Base-by-base conservation (phyloP, 73 alveolate species). In the Paramecium pentaurelia region DNA sequence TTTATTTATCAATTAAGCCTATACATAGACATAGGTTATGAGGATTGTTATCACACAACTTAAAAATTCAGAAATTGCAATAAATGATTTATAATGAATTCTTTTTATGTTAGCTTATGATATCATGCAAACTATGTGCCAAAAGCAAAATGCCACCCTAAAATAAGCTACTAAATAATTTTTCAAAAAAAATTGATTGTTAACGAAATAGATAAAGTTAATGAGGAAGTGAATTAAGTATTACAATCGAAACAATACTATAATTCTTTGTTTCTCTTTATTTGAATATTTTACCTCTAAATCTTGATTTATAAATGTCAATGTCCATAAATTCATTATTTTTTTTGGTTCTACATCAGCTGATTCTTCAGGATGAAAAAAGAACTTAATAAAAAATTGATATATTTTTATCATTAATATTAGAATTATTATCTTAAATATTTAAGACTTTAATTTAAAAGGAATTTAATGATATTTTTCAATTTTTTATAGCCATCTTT, bases 121-220 rank as follows among this genome's bases (percentile, higher is more conserved):
- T 45, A 80, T 22, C 75, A 80, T 80, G 44, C 47, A 27, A 14
- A 80, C 6, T 10, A 80, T 42, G 12, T 80, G 91, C 91, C 91
- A 80, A n/a, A 47, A 3, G 34, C 58, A 20, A 80, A 80, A 80
- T 8, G 77, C 91, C 30, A 80, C 32, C 27, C 91, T 80, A 30
- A 80, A 27, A 6, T 80, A 45, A 3, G 77, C 91, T 18, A 80
- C 91, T 34, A 20, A 25, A 20, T 34, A 2, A 47, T 80, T 80
- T 49, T 80, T 80, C 44, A 64, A 20, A 28, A 64, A 64, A 64
- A 64, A 64, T 64, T 64, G 84, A 64, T 64, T 64, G 84, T 64
- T 64, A 1, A 64, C 28, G 16, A 64, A 64, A 14, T 64, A 64
- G 28, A 64, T 64, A 0, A 64, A 5, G 12, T 64, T 64, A 25